phyloP scores from a whole-genome alignment of 2,329 filamentous ascomycete genomes.

The Arthrobotrys conoides region DNA sequence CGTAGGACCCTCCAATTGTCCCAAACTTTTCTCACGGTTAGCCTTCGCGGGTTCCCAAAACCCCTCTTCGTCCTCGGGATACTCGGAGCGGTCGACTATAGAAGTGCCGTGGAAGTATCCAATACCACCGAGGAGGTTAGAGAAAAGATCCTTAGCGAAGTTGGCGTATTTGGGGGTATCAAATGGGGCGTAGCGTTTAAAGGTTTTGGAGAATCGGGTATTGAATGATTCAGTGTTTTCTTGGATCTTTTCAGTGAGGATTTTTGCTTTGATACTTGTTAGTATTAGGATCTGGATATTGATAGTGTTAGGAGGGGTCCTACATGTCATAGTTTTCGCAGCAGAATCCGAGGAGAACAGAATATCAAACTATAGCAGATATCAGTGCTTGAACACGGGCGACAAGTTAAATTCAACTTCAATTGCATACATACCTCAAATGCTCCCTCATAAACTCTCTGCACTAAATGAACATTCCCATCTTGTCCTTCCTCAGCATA shows the following conservation, averaged over 20 bases:
- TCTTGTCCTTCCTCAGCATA: conserved; percentile 71
- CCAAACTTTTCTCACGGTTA: conserved; percentile 69
- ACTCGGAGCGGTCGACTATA: conserved; percentile 91
- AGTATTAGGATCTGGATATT: conserved; percentile 41
- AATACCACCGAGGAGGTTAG: conserved; percentile 92
- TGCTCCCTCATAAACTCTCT: conserved; percentile 89
- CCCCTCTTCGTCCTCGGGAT: conserved; percentile 93
- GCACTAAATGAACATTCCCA: conserved; percentile 82
- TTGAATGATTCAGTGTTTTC: conserved; percentile 78
- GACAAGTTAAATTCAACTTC: not conserved
- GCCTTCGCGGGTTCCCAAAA: conserved; percentile 96
- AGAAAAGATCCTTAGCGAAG: conserved; percentile 92
- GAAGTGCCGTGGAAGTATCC: conserved; percentile 94
- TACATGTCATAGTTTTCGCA: conserved; percentile 71
- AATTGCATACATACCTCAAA: conserved; percentile 74
- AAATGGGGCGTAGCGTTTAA: conserved; percentile 83
- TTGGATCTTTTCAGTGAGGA: conserved; percentile 79
- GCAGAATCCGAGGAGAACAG: conserved; percentile 86
- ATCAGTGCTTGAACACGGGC: not conserved
- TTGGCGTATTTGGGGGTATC: conserved; percentile 78
- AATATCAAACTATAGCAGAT: conserved; percentile 79
- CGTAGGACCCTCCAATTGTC: conserved; percentile 80
- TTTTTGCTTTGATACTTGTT: conserved; percentile 68
- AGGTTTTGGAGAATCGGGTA: conserved; percentile 79
- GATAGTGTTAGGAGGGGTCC: conserved; percentile 61